Evolutionary conservation across 2,329 filamentous ascomycete species (phyloP).

Genomic region (Aspergillus sp.): DNA sequence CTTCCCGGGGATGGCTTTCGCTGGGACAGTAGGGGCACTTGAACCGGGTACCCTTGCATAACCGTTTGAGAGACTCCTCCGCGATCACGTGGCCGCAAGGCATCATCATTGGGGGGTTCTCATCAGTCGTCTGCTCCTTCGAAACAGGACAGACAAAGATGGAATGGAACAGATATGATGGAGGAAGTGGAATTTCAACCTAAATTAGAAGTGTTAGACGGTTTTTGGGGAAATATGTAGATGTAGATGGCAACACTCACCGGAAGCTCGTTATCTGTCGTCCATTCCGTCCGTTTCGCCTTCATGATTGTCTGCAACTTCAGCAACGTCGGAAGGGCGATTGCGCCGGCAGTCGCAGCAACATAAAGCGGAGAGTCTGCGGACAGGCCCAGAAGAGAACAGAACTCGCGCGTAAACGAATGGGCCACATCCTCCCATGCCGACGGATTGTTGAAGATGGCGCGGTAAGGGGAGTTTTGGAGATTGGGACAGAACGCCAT

Average conservation of each 20-base stretch:
- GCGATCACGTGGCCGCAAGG: conserved; percentile 94
- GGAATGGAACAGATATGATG: conserved; percentile 74
- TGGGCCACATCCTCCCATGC: conserved; percentile 79
- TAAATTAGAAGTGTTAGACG: conserved; percentile 21
- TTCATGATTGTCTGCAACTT: conserved; percentile 87
- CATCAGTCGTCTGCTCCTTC: conserved; percentile 91
- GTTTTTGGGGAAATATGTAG: neutral
- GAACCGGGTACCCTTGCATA: conserved; percentile 76
- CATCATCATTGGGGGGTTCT: conserved; percentile 95
- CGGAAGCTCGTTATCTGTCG: conserved; percentile 82
- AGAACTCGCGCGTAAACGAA: conserved; percentile 94
- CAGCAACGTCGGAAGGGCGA: conserved; percentile 82
- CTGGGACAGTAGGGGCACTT: conserved; percentile 96
- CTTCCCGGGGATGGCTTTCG: conserved; percentile 76
- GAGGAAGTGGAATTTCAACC: conserved; percentile 65
- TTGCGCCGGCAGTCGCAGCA: conserved; percentile 85
- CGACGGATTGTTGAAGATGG: conserved; percentile 70
- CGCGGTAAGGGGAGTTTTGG: conserved; percentile 70
- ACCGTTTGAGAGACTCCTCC: conserved; percentile 72
- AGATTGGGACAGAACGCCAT: conserved; percentile 78
- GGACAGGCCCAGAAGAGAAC: conserved; percentile 81
- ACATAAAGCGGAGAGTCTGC: conserved; percentile 92
- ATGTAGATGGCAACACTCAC: conserved; percentile 52
- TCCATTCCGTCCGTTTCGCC: conserved; percentile 92
- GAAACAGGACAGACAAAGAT: conserved; percentile 98